Evolutionary conservation across 441 rosid genomes (phyloP), one percentile per base, ranked within the genome.

Genomic region (Erysimum cheiri): DNA sequence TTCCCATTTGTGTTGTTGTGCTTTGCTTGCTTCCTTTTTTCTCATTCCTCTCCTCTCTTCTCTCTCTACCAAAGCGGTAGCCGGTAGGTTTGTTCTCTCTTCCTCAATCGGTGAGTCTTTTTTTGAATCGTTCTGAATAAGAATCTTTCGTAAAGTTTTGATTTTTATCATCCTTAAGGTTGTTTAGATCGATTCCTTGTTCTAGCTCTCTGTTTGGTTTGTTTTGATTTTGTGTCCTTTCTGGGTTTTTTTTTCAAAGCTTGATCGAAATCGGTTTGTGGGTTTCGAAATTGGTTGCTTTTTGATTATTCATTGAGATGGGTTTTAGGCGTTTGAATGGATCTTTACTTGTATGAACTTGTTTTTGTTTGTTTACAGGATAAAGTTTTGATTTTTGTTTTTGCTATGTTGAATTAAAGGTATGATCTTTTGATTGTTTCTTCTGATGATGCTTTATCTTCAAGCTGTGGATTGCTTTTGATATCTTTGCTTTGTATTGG

Each of bases 181-280:
- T 73, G 37, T 60, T 60, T 73, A 82, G 91, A 87, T 85, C 89
- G 82, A 74, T 83, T 47, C 10, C 39, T 35, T 32, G 26, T 17
- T 10, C 6, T 66, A 71, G 24, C 12, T 36, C 15, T 58, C 24
- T 58, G 41, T 52, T 33, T 33, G 36, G 4, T 69, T 5, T 43
- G 22, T 12, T 4, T 48, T 22, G 32, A n/a, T 46, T 46, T 12
- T 36, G 36, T 46, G 28, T 35, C 1, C 17, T 19, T 48, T 72
- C 41, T 37, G 35, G 43, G 52, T 43, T 35, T 11, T 66, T 58
- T 17, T 29, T n/a, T n/a, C 29, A 26, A 66, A 66, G 55, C 62
- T 48, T 2, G 68, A 50, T 73, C 72, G 68, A 47, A 43, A 53
- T 48, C 13, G 61, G 71, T 66, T 64, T 53, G 71, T 64, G 58